These are phyloP conservation scores for Fraxinus anomala DNA, from an alignment of 257 asterid genomes.

Conservation along the genomic window DNA sequence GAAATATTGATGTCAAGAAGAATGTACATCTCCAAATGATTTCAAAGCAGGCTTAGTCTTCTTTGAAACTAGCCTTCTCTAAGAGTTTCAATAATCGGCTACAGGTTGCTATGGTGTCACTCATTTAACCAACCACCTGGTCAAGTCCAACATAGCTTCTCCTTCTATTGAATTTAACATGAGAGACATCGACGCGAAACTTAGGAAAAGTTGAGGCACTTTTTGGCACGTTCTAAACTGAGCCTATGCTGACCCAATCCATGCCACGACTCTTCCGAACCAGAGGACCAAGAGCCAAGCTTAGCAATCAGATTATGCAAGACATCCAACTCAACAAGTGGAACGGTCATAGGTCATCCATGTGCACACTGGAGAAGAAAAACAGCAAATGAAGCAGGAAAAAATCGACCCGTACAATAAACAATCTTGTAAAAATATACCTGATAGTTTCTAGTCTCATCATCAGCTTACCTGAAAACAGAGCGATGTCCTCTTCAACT, in stretches of 20 bases:
- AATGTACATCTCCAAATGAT: neutral
- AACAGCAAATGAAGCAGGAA: constrained; percentile 9
- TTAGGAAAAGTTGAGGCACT: constrained; percentile 48
- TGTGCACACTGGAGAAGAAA: constrained; percentile 80
- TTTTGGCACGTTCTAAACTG: constrained; percentile 51
- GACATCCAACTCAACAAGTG: constrained; percentile 67
- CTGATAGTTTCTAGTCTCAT: constrained; percentile 15
- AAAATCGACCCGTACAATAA: neutral
- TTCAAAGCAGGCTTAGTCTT: neutral
- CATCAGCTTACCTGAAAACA: constrained; percentile 82
- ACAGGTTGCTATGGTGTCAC: neutral
- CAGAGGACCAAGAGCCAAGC: constrained; percentile 32
- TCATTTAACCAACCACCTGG: neutral
- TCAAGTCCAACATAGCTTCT: neutral
- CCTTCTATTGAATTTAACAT: neutral
- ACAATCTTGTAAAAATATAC: constrained; percentile 10
- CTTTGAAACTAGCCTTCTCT: neutral
- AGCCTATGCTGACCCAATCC: constrained; percentile 59
- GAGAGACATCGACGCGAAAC: neutral
- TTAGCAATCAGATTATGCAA: constrained; percentile 61
- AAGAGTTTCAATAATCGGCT: neutral
- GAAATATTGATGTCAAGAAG: neutral
- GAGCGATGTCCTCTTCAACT: constrained; percentile 78
- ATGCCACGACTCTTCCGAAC: constrained; percentile 58
- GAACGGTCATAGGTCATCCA: constrained; percentile 93